A percentile compares a stretch with the other conserved stretches of the same genome.
Evolutionary conservation across 2,329 filamentous ascomycete species (phyloP).

Genomic region (Ophiocordyceps camponoti-leonardi): DNA sequence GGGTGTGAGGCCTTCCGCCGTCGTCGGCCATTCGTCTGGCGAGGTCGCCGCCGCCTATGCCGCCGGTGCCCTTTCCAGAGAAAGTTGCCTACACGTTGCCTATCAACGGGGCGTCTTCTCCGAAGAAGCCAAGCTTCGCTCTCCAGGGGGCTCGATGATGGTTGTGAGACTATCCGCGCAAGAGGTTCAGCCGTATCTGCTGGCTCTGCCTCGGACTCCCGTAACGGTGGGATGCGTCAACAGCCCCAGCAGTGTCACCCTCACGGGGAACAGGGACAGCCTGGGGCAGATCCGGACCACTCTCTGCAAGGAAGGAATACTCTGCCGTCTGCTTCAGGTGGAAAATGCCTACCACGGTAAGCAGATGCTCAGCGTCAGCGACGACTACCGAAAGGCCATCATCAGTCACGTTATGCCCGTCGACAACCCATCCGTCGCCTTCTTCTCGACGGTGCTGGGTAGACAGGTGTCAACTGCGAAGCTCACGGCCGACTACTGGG

Average conservation of each 20-base stretch:
- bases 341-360: neutral
- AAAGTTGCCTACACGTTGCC: neutral
- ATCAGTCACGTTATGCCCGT: neutral
- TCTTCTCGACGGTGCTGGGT: neutral
- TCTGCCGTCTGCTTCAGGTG: neutral
- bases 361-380: neutral
- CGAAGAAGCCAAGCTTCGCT: neutral
- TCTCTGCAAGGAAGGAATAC: neutral
- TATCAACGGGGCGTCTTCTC: neutral
- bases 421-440: neutral
- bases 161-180: neutral
- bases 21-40: neutral
- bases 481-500: constrained; percentile 1
- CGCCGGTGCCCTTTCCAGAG: neutral
- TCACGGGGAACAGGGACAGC: neutral
- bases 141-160: neutral
- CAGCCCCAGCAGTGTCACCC: neutral
- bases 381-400: neutral
- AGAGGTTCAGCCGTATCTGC: neutral
- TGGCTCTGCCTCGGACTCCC: neutral
- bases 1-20: neutral
- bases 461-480: neutral
- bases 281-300: neutral
- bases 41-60: constrained; percentile 1
- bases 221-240: neutral